phyloP scores from a whole-genome alignment of 2,329 filamentous ascomycete genomes.

The Diaporthe sp. region DNA sequence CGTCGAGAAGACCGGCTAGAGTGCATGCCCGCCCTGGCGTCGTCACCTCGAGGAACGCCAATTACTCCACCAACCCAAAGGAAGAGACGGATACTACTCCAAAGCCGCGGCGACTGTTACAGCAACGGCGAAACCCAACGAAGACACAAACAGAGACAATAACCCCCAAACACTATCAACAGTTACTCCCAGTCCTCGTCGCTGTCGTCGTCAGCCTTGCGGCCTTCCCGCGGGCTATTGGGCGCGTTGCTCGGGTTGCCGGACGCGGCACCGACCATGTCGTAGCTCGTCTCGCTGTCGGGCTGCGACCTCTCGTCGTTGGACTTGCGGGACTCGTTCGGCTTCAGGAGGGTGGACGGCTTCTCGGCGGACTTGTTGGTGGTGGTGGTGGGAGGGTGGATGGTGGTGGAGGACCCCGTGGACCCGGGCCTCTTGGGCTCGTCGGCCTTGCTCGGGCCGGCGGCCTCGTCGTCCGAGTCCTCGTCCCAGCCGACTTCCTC shows the following conservation, averaged over 20 bases:
- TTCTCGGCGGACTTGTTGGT: slow-evolving; percentile 40
- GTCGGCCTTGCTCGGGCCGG: slow-evolving; percentile 44
- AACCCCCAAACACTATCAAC: background rate
- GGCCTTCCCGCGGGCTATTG: slow-evolving; percentile 70
- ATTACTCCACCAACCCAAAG: slow-evolving; percentile 9
- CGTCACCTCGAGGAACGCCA: slow-evolving; percentile 25
- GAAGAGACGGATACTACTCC: background rate
- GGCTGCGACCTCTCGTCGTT: slow-evolving; percentile 91
- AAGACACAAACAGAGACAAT: background rate
- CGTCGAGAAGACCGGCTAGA: background rate
- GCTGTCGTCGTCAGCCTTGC: slow-evolving; percentile 69
- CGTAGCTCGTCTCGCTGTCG: slow-evolving; percentile 96
- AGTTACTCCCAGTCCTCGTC: slow-evolving; percentile 82
- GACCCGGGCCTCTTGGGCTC: slow-evolving; percentile 58
- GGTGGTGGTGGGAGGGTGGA: slow-evolving; percentile 66
- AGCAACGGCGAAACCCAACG: background rate
- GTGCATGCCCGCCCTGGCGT: slow-evolving; percentile 12
- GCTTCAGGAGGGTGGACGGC: slow-evolving; percentile 65
- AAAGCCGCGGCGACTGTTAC: background rate
- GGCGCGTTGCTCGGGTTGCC: slow-evolving; percentile 84
- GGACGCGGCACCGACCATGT: slow-evolving; percentile 85
- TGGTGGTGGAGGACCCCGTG: slow-evolving; percentile 70
- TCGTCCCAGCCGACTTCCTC: slow-evolving; percentile 81
- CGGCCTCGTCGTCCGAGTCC: slow-evolving; percentile 54
- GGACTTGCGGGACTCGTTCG: slow-evolving; percentile 76